A percentile compares a stretch with the other conserved stretches of the same genome.
Evolutionary conservation across 257 asterid genomes (phyloP).

Genomic region (Haberlea rhodopensis): DNA sequence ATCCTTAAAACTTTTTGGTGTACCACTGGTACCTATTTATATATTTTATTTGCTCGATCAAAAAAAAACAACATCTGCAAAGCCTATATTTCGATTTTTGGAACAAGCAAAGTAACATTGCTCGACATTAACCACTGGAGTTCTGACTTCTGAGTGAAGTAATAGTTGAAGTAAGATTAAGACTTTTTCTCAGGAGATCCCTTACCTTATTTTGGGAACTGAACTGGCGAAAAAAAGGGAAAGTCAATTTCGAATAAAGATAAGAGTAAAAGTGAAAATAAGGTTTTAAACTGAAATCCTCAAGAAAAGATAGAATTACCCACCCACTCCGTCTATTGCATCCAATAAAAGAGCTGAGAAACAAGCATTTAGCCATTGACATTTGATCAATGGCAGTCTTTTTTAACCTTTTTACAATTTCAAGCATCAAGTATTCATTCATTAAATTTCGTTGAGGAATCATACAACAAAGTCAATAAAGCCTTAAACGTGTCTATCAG

Average conservation of each 20-base stretch:
- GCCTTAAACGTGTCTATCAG: background rate
- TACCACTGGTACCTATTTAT: no score
- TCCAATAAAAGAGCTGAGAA: conserved; percentile 3
- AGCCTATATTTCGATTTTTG: conserved; percentile 5
- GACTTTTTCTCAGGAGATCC: background rate
- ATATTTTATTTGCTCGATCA: no score
- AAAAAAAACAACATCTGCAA: no score
- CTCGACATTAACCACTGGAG: conserved; percentile 5
- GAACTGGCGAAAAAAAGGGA: background rate
- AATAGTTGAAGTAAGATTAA: conserved; percentile 1
- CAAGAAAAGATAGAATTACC: background rate
- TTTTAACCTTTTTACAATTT: conserved; percentile 9
- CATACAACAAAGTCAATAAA: conserved; percentile 17
- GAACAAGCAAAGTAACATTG: conserved; percentile 7
- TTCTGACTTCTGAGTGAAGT: conserved; percentile 12
- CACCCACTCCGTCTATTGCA: background rate
- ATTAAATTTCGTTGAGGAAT: conserved; percentile 12
- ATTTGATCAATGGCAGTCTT: background rate
- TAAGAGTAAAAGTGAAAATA: background rate
- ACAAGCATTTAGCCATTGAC: conserved; percentile 12
- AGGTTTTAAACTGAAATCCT: conserved; percentile 21
- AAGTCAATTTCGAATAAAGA: conserved; percentile 1
- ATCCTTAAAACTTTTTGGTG: no score
- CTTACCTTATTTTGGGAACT: conserved; percentile 8
- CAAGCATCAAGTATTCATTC: conserved; percentile 2